Evolutionary conservation across 352 stramenopile genomes (phyloP), one percentile per base, ranked within the genome.

Genomic region (Phytopythium ostracodes): DNA sequence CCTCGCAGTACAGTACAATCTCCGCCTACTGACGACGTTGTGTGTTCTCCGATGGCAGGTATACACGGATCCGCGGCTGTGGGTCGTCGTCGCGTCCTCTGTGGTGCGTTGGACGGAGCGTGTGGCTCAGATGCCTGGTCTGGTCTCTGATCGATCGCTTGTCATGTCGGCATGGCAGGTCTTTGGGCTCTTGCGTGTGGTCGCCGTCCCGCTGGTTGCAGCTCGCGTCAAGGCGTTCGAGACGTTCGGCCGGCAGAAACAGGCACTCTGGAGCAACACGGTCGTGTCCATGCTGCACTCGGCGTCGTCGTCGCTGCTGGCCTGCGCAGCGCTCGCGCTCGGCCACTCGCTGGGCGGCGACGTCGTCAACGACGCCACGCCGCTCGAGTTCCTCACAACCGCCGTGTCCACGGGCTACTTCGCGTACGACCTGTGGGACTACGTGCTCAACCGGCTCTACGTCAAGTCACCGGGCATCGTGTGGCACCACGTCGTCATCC

Each of bases 371-470:
- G 63, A 47, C n/a, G 58, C 63, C 31, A 72, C 73, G 17, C 70
- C 54, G 7, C 57, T 60, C 31, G 73, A 79, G 36, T 79, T 79
- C 61, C 56, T 88, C n/a, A 78, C 84, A 18, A 91, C 77, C 0
- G 76, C 76, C 22, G 63, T 91, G 42, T 92, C 84, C 27, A 89
- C 79, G 27, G 63, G 84, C 18, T 92, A 92, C 63, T 92, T 92
- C 66, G 80, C 77, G n/a, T 91, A 92, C 57, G 84, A 92, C 53
- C 76, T 91, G 54, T 88, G 79, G 77, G 84, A 92, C 64, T 92
- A 83, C 43, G 64, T 89, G 67, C 70, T 91, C 29, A 79, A 92
- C 44, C 68, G 78, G 0, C 64, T 92, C 40, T 90, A 92, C 63
- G 71, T 87, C 67, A 91, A 91, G 63, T 71, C 81, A 0, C 79